Percentiles rank a stretch among this genome's conserved stretches.
Evolutionary conservation across 2,329 filamentous ascomycete genomes (phyloP).

Genomic region (Metarhizium album): DNA sequence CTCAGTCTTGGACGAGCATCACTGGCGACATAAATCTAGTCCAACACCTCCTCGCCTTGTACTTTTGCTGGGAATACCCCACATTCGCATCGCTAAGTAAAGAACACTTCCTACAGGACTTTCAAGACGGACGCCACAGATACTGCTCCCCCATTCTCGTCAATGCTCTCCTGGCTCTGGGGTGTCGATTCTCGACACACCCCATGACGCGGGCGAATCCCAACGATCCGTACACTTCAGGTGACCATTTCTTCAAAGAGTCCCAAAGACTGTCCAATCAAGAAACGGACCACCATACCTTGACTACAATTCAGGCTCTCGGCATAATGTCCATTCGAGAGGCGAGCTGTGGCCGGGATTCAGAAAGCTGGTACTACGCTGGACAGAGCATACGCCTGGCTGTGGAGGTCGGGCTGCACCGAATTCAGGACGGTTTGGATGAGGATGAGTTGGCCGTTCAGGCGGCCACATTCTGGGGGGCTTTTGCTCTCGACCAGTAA

Average conservation of each 20-base stretch:
- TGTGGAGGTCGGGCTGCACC: slow-evolving; percentile 60
- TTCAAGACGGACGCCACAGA: slow-evolving; percentile 45
- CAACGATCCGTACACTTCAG: slow-evolving; percentile 51
- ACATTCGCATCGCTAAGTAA: slow-evolving; percentile 64
- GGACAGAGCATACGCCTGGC: slow-evolving; percentile 63
- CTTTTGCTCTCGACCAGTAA: slow-evolving; percentile 53
- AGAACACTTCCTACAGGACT: slow-evolving; percentile 59
- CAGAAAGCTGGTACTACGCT: slow-evolving; percentile 61
- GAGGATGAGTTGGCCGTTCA: slow-evolving; percentile 48
- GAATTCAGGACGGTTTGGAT: slow-evolving; percentile 35
- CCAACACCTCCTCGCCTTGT: slow-evolving; percentile 52
- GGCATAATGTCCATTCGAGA: slow-evolving; percentile 68
- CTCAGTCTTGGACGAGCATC: slow-evolving; percentile 48
- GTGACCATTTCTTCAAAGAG: slow-evolving; percentile 67
- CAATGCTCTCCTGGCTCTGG: slow-evolving; percentile 54
- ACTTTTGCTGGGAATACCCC: slow-evolving; percentile 69
- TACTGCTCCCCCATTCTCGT: slow-evolving; percentile 59
- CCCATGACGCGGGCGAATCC: slow-evolving; percentile 52
- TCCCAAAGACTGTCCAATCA: slow-evolving; percentile 48
- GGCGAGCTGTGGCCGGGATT: slow-evolving; percentile 61
- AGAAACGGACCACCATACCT: slow-evolving; percentile 45
- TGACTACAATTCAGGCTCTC: slow-evolving; percentile 65
- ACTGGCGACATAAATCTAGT: slow-evolving; percentile 48
- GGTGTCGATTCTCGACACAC: slow-evolving; percentile 58
- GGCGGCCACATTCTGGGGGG: slow-evolving; percentile 51